These are phyloP conservation scores for Myxozyma neotropica DNA, from an alignment of 805 yeast genomes.

Conservation along the genomic window DNA sequence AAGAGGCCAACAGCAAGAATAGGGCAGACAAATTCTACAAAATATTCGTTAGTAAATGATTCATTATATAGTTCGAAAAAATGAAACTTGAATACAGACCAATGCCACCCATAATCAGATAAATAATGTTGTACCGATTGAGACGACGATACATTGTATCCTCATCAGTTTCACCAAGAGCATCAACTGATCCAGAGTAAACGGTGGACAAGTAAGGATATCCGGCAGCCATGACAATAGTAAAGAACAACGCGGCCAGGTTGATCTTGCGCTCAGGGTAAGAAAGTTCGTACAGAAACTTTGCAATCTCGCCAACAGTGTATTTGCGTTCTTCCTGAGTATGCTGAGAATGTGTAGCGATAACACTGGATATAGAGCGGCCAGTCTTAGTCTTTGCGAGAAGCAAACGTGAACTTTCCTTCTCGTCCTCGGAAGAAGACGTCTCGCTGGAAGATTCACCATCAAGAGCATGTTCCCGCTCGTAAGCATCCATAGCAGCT, in stretches of 20 bases:
- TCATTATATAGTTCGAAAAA: conserved; percentile 41
- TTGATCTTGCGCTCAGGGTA: conserved; percentile 26
- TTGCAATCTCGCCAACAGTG: conserved; percentile 13
- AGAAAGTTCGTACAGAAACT: conserved; percentile 18
- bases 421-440: conserved; percentile 10
- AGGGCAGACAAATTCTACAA: conserved; percentile 35
- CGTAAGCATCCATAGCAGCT: conserved; percentile 20
- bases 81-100: conserved; percentile 40
- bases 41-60: conserved; percentile 22
- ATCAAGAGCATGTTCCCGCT: conserved; percentile 1
- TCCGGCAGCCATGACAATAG: conserved; percentile 30
- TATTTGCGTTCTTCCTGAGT: conserved; percentile 10
- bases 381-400: conserved; percentile 25
- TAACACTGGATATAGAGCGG: conserved; percentile 24
- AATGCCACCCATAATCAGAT: conserved; percentile 46
- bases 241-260: conserved; percentile 21
- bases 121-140: conserved; percentile 45
- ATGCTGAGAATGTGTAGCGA: not conserved
- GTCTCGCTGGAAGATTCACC: conserved; percentile 13
- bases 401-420: conserved; percentile 16
- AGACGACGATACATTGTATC: conserved; percentile 42
- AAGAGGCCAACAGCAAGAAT: conserved; percentile 32
- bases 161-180: conserved; percentile 41
- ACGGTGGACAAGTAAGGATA: conserved; percentile 43
- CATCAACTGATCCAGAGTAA: conserved; percentile 42